phyloP scores from a whole-genome alignment of 2,329 filamentous ascomycete genomes.

The Fusarium sp. region DNA sequence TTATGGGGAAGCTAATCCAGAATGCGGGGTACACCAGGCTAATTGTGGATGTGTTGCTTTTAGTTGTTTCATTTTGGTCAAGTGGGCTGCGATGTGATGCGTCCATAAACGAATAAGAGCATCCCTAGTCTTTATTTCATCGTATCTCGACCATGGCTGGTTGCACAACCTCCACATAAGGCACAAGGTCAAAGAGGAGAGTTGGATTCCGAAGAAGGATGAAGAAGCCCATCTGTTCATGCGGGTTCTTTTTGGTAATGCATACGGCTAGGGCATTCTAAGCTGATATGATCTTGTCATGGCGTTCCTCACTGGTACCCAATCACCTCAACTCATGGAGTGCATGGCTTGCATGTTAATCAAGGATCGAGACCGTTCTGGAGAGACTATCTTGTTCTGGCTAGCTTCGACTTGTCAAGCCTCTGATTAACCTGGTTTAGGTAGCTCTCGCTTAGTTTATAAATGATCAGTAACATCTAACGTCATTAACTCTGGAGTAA shows the following conservation, averaged over 20 bases:
- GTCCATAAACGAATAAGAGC: neutral
- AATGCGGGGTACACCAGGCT: neutral
- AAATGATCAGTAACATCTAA: neutral
- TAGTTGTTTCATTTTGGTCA: neutral
- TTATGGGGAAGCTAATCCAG: neutral
- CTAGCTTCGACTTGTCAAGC: neutral
- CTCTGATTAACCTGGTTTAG: neutral
- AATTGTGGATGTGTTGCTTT: neutral
- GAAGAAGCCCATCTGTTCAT: no score
- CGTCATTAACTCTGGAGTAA: neutral
- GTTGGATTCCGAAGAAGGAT: no score
- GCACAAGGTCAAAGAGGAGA: no score
- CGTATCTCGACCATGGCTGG: no score
- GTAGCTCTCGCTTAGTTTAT: neutral
- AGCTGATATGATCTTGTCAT: neutral
- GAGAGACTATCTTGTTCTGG: neutral
- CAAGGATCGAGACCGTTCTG: neutral
- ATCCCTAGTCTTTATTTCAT: neutral
- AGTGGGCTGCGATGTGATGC: neutral
- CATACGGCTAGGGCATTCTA: no score
- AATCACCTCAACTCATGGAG: neutral
- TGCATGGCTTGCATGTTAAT: no score
- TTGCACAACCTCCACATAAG: no score
- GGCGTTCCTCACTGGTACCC: neutral
- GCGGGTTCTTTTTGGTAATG: no score